Conservation (phyloP, 805 yeast species). For the Debaryomyces hansenii region DNA sequence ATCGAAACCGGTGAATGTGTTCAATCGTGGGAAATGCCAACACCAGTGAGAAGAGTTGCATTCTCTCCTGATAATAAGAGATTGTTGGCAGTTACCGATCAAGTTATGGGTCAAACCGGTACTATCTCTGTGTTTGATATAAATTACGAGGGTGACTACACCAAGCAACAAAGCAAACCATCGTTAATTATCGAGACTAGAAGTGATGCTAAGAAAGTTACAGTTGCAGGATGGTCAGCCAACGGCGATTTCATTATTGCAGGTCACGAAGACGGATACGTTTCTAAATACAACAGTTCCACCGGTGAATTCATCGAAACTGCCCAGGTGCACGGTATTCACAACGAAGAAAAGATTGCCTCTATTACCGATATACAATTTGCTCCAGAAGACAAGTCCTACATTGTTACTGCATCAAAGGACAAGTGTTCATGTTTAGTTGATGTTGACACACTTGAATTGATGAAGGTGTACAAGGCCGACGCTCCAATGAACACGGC, state of each 20-base stretch:
- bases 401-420: conserved; percentile 89
- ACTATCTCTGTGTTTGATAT: conserved; percentile 68
- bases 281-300: conserved; percentile 74
- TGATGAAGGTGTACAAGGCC: conserved; percentile 73
- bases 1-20: conserved; percentile 75
- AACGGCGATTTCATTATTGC: conserved; percentile 73
- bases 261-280: conserved; percentile 84
- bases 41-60: conserved; percentile 91
- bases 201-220: conserved; percentile 58
- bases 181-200: conserved; percentile 58
- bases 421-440: conserved; percentile 81
- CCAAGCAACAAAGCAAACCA: conserved; percentile 55
- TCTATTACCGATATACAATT: conserved; percentile 86
- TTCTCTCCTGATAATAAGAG: conserved; percentile 71
- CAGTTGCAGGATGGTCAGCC: conserved; percentile 87
- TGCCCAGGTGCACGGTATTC: conserved; percentile 69
- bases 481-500: conserved; percentile 97
- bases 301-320: conserved; percentile 70
- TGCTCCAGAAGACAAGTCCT: conserved; percentile 74
- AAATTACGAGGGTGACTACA: conserved; percentile 42
- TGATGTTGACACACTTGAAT: conserved; percentile 72
- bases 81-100: conserved; percentile 79
- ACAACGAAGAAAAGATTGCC: conserved; percentile 43
- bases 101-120: conserved; percentile 88
- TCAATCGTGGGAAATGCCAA: conserved; percentile 67